phyloP scores from a whole-genome alignment of 2,329 filamentous ascomycete species.

The Colletotrichum sojae region DNA sequence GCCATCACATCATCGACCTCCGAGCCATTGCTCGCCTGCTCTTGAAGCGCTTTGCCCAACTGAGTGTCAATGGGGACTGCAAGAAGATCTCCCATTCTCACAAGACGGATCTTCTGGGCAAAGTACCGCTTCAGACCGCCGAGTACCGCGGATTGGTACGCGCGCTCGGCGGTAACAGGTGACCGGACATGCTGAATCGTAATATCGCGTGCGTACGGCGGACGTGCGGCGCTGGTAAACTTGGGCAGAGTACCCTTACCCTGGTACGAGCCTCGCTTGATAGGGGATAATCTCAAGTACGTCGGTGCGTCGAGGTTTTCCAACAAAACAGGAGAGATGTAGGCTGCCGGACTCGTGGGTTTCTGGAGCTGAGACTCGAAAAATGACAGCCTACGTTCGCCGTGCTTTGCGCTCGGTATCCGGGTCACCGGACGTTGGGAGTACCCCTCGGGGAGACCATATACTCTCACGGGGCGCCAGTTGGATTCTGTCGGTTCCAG shows the following conservation, averaged over 20 bases:
- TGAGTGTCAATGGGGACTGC: constrained; percentile 91
- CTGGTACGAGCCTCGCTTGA: constrained; percentile 68
- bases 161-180: constrained; percentile 87
- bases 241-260: constrained; percentile 69
- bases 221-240: constrained; percentile 68
- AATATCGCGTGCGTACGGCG: constrained; percentile 79
- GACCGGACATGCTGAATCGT: constrained; percentile 91
- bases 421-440: constrained; percentile 72
- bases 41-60: constrained; percentile 85
- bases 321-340: constrained; percentile 88
- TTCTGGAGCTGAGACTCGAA: constrained; percentile 78
- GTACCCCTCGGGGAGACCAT: constrained; percentile 85
- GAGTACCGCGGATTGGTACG: constrained; percentile 88
- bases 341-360: constrained; percentile 72
- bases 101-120: constrained; percentile 83
- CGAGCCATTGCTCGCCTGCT: constrained; percentile 73
- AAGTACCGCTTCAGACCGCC: constrained; percentile 92
- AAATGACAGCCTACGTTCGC: constrained; percentile 70
- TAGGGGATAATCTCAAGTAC: constrained; percentile 83
- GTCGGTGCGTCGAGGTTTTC: constrained; percentile 86
- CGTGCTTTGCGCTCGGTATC: constrained; percentile 69
- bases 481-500: constrained; percentile 71
- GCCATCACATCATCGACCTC: constrained; percentile 80
- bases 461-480: constrained; percentile 91
- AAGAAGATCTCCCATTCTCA: constrained; percentile 90